phyloP scores from a whole-genome alignment of 495 filamentous ascomycete genomes.

The Aspergillus indologenus region DNA sequence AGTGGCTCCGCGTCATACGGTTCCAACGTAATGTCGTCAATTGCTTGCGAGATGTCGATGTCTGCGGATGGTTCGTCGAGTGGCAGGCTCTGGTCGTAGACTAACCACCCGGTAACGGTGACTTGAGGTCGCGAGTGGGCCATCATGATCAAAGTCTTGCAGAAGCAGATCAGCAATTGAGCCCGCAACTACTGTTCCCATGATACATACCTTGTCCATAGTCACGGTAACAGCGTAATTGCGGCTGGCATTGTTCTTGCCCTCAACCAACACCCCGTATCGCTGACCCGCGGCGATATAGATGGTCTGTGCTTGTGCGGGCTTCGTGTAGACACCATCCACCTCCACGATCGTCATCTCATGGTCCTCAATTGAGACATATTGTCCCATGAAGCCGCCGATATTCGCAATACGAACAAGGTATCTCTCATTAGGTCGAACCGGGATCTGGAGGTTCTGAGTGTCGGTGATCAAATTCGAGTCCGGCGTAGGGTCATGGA shows the following conservation, averaged over 20 bases:
- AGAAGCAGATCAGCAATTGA: background rate
- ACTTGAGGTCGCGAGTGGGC: background rate
- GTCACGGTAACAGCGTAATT: constrained; percentile 58
- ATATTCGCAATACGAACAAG: constrained; percentile 68
- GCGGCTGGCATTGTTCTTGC: constrained; percentile 44
- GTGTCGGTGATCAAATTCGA: constrained; percentile 71
- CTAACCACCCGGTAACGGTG: constrained; percentile 77
- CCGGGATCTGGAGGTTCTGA: constrained; percentile 38
- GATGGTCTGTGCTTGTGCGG: constrained; percentile 54
- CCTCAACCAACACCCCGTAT: constrained; percentile 62
- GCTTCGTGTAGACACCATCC: constrained; percentile 67
- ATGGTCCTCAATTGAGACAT: constrained; percentile 52
- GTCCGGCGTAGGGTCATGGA: constrained; percentile 38
- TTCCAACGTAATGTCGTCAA: constrained; percentile 71
- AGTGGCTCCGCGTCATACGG: constrained; percentile 61
- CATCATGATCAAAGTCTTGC: background rate
- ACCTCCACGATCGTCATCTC: constrained; percentile 66
- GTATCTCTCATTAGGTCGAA: constrained; percentile 54
- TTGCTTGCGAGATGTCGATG: constrained; percentile 51
- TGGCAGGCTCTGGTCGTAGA: constrained; percentile 61
- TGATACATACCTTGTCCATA: constrained; percentile 44
- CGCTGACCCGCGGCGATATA: constrained; percentile 68
- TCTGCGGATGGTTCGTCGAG: constrained; percentile 51
- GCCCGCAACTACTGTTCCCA: background rate
- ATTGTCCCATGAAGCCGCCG: constrained; percentile 57